phyloP scores from a whole-genome alignment of 202 grass and related monocot genomes.

The Zizania palustris region DNA sequence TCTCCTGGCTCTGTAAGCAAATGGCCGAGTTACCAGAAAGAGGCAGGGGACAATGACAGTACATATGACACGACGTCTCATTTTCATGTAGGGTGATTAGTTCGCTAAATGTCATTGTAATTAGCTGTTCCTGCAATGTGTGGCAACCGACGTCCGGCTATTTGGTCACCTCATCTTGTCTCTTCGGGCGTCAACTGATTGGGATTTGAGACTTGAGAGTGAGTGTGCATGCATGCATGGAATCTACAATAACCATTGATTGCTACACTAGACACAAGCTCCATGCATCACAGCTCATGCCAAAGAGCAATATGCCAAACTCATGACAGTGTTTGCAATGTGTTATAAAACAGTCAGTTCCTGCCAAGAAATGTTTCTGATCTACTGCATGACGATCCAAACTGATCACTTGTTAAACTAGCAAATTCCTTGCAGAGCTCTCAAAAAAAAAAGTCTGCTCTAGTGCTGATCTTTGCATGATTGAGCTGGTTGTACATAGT shows the following conservation, averaged over 20 bases:
- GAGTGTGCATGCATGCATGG: neutral
- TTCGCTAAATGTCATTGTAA: neutral
- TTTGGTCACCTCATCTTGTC: conserved; percentile 15
- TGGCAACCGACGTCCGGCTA: conserved; percentile 8
- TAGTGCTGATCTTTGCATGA: conserved; percentile 15
- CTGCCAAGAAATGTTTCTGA: too few species aligned
- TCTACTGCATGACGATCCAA: too few species aligned
- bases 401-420: too few species aligned
- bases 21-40: neutral
- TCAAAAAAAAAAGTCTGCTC: neutral
- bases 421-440: too few species aligned
- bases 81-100: neutral
- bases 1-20: neutral
- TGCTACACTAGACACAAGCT: neutral
- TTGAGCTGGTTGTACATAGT: conserved; percentile 31
- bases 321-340: too few species aligned
- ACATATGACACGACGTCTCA: too few species aligned
- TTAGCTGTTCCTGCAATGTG: neutral
- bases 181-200: neutral
- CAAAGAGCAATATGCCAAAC: neutral
- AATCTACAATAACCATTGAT: neutral
- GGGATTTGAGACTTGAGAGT: neutral
- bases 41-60: too few species aligned
- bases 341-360: too few species aligned
- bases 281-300: neutral